Evolutionary conservation across 768 basidiomycete species (phyloP), one percentile per base, ranked within the genome.

Genomic region (Nidula microcarpa): DNA sequence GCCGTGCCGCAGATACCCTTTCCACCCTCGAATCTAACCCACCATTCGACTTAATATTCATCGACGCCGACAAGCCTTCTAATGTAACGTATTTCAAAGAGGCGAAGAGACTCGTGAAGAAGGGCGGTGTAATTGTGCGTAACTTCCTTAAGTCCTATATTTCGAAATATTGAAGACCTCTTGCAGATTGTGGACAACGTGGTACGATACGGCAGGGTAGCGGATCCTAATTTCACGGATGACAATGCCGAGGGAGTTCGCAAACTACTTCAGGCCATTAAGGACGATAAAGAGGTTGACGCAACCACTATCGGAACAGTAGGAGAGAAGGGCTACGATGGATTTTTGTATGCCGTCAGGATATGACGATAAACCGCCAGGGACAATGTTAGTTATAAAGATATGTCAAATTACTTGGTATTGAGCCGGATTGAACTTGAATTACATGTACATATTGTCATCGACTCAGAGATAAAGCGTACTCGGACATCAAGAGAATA

Each of bases 11-110:
- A 3, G 77, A 83, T 4, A 74, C 78, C 0, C 69, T 89, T 43
- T 67, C 65, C 18, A 71, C 67, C 43, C 65, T 88, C 33, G 67
- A 74, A 6, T 65, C 82, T 6, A 74, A 75, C 8, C 65, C 68
- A 4, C 77, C 75, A 1, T 88, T 85, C 63, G 87, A 89, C 64
- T 65, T 90, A 16, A 74, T 75, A 2, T 90, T 89, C 72, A 85
- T 88, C 56, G 87, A 89, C 65, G 87, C 86, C 6, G 84, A 88
- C 69, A 88, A 88, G 62, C 64, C 68, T 4, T 74, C 71, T 39
- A 84, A 83, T 55, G 51, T 72, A 18, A 69, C 71, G 4, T 87
- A 88, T 60, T 85, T 84, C 67, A 68, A 64, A 1, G 77, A 87
- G 55, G 80, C 79, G 0, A 82, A 87, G 60, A 76, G 86, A 11